Conservation (phyloP, 306 rosid species). For the Cucurbita moschata region DNA sequence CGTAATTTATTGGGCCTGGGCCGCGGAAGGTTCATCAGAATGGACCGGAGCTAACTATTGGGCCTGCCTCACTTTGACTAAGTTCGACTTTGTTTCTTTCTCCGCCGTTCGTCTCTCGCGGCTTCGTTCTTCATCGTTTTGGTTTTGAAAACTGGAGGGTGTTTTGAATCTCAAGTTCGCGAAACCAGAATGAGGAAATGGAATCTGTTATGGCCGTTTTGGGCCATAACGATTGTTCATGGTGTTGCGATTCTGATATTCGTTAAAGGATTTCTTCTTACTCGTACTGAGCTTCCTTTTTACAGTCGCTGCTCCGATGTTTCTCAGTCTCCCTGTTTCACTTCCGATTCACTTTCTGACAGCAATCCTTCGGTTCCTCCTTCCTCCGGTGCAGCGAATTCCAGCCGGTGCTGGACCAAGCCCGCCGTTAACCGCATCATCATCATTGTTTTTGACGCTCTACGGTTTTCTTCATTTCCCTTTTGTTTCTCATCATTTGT, state of each 20-base stretch:
- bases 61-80: background rate
- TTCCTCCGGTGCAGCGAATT: constrained; percentile 1
- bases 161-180: background rate
- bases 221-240: constrained; percentile 51
- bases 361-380: background rate
- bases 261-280: constrained; percentile 77
- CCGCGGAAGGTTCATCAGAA: background rate
- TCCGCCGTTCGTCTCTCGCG: background rate
- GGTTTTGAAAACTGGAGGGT: background rate
- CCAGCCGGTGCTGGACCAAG: constrained; percentile 53
- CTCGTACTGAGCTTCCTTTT: constrained; percentile 82
- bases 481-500: background rate
- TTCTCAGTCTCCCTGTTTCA: constrained; percentile 47
- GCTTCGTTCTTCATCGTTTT: background rate
- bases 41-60: background rate
- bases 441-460: constrained; percentile 67
- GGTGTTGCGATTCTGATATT: constrained; percentile 42
- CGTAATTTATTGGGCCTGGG: background rate
- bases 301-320: constrained; percentile 60
- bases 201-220: constrained; percentile 37
- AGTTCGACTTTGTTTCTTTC: background rate
- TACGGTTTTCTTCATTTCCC: constrained; percentile 26
- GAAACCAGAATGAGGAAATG: constrained; percentile 19
- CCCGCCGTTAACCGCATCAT: constrained; percentile 50
- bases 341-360: constrained; percentile 5